phyloP scores from a whole-genome alignment of 2,329 filamentous ascomycete genomes.

The Fusarium sacchari region DNA sequence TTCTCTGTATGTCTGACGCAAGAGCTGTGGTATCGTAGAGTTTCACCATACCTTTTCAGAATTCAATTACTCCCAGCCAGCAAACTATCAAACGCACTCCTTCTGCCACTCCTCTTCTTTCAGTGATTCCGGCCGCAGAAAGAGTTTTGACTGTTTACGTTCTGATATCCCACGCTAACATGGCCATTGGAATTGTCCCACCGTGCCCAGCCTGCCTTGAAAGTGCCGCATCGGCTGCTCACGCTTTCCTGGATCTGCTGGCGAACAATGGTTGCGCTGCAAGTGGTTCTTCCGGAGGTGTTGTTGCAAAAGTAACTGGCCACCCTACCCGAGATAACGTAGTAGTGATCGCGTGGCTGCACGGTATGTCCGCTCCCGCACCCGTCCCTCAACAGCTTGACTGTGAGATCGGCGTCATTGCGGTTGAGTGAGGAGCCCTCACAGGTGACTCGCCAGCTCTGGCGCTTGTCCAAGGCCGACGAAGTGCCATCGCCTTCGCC shows the following conservation, averaged over 20 bases:
- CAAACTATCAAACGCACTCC: neutral
- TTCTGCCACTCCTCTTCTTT: too few relatives aligned
- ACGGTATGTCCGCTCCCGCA: neutral
- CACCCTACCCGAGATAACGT: neutral
- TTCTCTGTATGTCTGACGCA: neutral
- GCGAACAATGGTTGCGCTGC: neutral
- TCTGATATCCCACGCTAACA: neutral
- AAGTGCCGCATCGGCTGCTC: neutral
- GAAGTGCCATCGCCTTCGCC: neutral
- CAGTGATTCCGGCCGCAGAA: neutral
- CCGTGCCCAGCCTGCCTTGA: neutral
- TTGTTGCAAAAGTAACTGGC: neutral
- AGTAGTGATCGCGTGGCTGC: neutral
- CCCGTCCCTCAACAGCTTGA: neutral
- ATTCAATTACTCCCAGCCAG: neutral
- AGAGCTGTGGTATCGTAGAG: neutral
- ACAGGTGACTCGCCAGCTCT: neutral
- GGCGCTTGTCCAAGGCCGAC: neutral
- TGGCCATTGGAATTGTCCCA: neutral
- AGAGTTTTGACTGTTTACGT: neutral
- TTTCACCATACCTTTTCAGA: neutral
- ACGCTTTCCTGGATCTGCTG: neutral
- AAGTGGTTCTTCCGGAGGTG: neutral
- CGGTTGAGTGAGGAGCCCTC: neutral
- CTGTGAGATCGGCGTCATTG: neutral